Conservation (phyloP, 2,329 filamentous ascomycete genomes). For the Hortaea werneckii region DNA sequence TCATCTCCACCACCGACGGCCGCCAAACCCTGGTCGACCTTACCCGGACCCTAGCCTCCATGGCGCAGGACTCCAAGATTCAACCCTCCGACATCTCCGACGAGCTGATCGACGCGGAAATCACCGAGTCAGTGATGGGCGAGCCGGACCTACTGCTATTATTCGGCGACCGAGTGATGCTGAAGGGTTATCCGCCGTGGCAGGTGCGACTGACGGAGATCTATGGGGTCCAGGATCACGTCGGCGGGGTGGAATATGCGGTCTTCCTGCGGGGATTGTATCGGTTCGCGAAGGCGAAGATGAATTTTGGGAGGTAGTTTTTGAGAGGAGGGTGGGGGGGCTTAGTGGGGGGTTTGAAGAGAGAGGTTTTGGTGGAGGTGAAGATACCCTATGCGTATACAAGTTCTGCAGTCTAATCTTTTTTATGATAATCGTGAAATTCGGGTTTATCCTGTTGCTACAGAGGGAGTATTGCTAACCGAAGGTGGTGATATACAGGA, state of each 20-base stretch:
- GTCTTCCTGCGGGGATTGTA: conserved; percentile 79
- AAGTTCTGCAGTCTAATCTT: no score
- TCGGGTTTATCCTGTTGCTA: no score
- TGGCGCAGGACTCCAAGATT: conserved; percentile 85
- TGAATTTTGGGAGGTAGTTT: conserved; percentile 6
- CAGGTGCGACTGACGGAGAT: conserved; percentile 92
- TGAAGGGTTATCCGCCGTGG: conserved; percentile 94
- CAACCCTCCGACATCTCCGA: conserved; percentile 69
- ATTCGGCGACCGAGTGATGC: conserved; percentile 71
- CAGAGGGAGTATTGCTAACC: no score
- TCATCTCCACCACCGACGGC: conserved; percentile 81
- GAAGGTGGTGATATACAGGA: no score
- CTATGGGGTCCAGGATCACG: conserved; percentile 46
- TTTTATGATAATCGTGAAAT: no score
- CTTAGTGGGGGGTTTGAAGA: no score
- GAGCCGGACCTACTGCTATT: conserved; percentile 86
- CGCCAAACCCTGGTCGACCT: conserved; percentile 90
- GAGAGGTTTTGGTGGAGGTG: no score
- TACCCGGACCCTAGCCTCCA: conserved; percentile 85
- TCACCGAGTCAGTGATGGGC: conserved; percentile 65
- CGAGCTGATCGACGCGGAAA: conserved; percentile 81
- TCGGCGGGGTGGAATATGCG: conserved; percentile 71
- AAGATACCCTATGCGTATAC: no score
- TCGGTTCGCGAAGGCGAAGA: conserved; percentile 71
- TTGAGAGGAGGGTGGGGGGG: no score